Evolutionary conservation across 1,284 basidiomycete species (phyloP), one percentile per base, ranked within the genome.

Genomic region (Entoloma clypeatum): DNA sequence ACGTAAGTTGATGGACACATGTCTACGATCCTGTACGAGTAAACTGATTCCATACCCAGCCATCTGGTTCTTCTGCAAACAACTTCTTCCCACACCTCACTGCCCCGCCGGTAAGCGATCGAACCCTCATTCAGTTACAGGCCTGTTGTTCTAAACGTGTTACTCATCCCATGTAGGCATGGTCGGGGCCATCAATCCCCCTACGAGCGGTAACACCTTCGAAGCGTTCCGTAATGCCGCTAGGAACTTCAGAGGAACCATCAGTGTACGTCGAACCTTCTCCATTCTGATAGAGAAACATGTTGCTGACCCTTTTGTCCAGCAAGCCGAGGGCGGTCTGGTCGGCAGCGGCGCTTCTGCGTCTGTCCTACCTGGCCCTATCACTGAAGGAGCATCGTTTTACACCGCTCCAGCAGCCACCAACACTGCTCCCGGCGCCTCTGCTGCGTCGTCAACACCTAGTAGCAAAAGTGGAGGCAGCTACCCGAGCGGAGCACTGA

Each of bases 51-150:
- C 19, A 7, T 23, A 17, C 36, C 4, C 43, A 69, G 72, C 78
- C 7, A 68, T 80, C 43, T 81, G 77, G 77, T 78, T 77, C 61
- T 80, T 64, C 70, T 81, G 79, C 64, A 72, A 71, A 48, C 73
- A 76, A 51, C 62, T 67, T 9, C n/a, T 43, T 4, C 71, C 72
- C 11, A 16, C 39, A 3, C 54, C 63, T 16, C 76, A 78, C 55
- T 78, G 75, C 51, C 39, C 49, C 13, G 44, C 53, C 7, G 74
- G 73, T 44, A n/a, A 34, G 66, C 61, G 64, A n/a, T n/a, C n/a
- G n/a, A n/a, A n/a, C n/a, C n/a, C n/a, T n/a, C n/a, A n/a, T n/a
- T 44, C 9, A 14, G 34, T 30, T 16, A 11, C 16, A 27, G 4
- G n/a, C 10, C 22, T 16, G 31, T 32, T 24, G n/a, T 10, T 39